phyloP scores from a whole-genome alignment of 768 basidiomycete genomes.

The Collybia sordida region DNA sequence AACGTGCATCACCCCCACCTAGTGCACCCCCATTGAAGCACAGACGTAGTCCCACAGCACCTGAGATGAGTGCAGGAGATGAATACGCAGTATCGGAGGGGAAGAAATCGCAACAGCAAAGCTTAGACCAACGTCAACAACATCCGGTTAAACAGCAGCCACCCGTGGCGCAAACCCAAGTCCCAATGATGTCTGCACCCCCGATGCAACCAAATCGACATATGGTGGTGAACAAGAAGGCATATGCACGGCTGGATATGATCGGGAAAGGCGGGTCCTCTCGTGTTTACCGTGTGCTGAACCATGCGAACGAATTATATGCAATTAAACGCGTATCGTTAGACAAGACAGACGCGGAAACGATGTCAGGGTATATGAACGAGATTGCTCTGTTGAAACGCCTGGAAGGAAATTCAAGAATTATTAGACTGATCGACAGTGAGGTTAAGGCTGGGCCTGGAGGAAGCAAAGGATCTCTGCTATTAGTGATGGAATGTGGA shows the following conservation, averaged over 20 bases:
- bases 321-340: slow-evolving; percentile 93
- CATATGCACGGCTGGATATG: slow-evolving; percentile 82
- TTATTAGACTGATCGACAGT: slow-evolving; percentile 89
- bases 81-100: slow-evolving; percentile 24
- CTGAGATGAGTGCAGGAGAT: slow-evolving; percentile 33
- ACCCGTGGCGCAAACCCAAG: slow-evolving; percentile 28
- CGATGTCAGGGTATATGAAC: slow-evolving; percentile 92
- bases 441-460: slow-evolving; percentile 76
- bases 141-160: slow-evolving; percentile 27
- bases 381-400: slow-evolving; percentile 92
- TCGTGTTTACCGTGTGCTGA: slow-evolving; percentile 92
- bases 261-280: slow-evolving; percentile 95
- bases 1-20: slow-evolving; percentile 14
- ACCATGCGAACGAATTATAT: slow-evolving; percentile 69
- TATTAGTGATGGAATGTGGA: slow-evolving; percentile 96
- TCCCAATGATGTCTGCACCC: slow-evolving; percentile 34
- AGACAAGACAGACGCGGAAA: slow-evolving; percentile 86
- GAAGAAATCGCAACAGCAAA: slow-evolving; percentile 33
- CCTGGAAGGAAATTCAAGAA: slow-evolving; percentile 90
- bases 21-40: slow-evolving; percentile 42
- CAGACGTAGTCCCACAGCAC: slow-evolving; percentile 69
- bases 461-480: slow-evolving; percentile 70
- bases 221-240: slow-evolving; percentile 69
- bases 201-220: slow-evolving; percentile 39
- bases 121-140: slow-evolving; percentile 16